Evolutionary conservation across 2,329 filamentous ascomycete species (phyloP).

Genomic region (Pyrenochaeta sp.): DNA sequence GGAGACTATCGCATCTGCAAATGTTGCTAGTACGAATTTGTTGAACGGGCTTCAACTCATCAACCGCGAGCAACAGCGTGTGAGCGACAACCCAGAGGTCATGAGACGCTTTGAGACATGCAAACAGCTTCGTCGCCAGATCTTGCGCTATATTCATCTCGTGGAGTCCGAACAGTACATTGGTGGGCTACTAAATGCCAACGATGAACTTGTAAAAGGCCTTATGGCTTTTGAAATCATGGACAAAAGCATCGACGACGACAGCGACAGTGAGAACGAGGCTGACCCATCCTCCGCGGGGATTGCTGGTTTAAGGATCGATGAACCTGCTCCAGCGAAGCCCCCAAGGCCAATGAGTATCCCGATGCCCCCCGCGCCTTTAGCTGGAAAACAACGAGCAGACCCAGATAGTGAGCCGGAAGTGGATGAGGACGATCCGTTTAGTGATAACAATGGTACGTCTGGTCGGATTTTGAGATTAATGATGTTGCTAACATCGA

Average conservation of each 20-base stretch:
- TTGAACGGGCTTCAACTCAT: slow-evolving; percentile 87
- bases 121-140: slow-evolving; percentile 82
- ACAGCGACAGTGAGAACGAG: slow-evolving; percentile 68
- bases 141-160: slow-evolving; percentile 90
- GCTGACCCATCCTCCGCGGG: no score
- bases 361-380: slow-evolving; percentile 43
- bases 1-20: slow-evolving; percentile 85
- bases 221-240: slow-evolving; percentile 95
- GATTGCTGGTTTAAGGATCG: slow-evolving; percentile 56
- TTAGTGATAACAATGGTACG: slow-evolving; percentile 77
- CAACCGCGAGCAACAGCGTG: slow-evolving; percentile 86
- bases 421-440: slow-evolving; percentile 79
- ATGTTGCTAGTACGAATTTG: slow-evolving; percentile 89
- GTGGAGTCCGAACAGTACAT: slow-evolving; percentile 91
- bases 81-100: slow-evolving; percentile 82
- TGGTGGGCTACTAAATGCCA: slow-evolving; percentile 87
- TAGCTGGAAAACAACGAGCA: slow-evolving; percentile 46
- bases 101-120: slow-evolving; percentile 82
- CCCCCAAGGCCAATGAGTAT: slow-evolving; percentile 57
- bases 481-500: slow-evolving; percentile 9
- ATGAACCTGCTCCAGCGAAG: slow-evolving; percentile 56
- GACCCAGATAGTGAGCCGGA: slow-evolving; percentile 65
- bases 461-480: neutral
- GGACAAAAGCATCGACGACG: slow-evolving; percentile 81
- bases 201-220: slow-evolving; percentile 92